Base-by-base conservation (phyloP, 495 filamentous ascomycete genomes). In the Trichocladium antarcticum region DNA sequence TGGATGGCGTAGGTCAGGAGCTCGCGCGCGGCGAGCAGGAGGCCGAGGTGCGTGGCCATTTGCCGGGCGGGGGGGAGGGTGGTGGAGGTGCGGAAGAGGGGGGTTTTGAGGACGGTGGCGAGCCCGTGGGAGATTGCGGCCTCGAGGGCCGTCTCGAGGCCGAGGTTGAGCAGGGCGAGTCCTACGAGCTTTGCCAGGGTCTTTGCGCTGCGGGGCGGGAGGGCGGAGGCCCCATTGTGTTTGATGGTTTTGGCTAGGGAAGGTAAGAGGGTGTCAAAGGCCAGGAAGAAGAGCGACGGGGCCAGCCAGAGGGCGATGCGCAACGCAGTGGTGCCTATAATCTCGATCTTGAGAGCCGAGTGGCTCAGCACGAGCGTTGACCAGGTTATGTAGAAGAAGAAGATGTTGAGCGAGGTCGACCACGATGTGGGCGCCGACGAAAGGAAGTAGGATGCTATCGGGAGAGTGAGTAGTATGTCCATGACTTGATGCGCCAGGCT, bases 331-430 rank as follows among this genome's bases (percentile, higher is more conserved):
- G 80, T 84, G 28, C 80, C 84, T 27, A 83, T 61, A 3, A 94
- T 54, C 63, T 95, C 87, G 50, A 96, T 78, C 47, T 79, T 78
- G 29, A 92, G 69, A 0, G 85, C 81, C 0, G 80, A 67, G 54
- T 93, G 84, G 29, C 82, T 84, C 15, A 88, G 68, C 2, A 92
- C 77, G 9, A 96, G 74, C 0, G 87, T 90, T 7, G 79, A 78
- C 89, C 89, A 95, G 62, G 85, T 90, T 64, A 81, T 78, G 63
- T 87, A 90, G 68, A 96, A 95, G 68, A 94, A 90, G 40, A 94
- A 61, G 15, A 94, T 59, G 60, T 94, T 95, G 49, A 95, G 69
- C 11, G 78, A 86, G 3, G 87, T 89, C 38, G 80, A 81, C 67
- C 82, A 89, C 9, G 77, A 77, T n/a, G 70, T 72, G 22, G 75